Evolutionary conservation across 192 early-diverging fungal genomes (phyloP), one percentile per base, ranked within the genome.

Genomic region (Entomortierella beljakovae): DNA sequence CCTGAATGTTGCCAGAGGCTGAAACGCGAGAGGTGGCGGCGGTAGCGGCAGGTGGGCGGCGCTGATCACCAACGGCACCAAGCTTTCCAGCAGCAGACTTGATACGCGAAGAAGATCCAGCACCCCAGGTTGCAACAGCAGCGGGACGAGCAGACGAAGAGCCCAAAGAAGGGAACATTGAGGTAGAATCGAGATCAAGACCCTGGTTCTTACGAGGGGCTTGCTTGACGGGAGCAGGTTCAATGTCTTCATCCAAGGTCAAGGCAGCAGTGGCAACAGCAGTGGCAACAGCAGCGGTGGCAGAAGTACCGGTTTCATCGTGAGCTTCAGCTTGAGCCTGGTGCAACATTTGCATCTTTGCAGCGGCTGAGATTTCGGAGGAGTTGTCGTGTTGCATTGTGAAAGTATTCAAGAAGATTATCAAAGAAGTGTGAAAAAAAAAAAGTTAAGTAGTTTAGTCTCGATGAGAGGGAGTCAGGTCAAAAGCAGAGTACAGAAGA

Each of bases 121-220:
- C 64, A 65, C 86, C 60, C 83, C 83, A 80, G 22, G 68, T 49
- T 40, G 72, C 69, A 51, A 83, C 26, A 18, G 71, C 64, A 57
- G 85, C 34, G 13, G 48, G 58, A 38, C 68, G 77, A 58, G 81
- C 57, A 35, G 89, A 28, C 4, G 75, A 79, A 49, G 85, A 77
- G 49, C 92, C 88, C 18, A 95, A 83, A 35, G 93, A 86, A 5
- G 95, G 94, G 82, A 97, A 95, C 63, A 92, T 87, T 33, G 90
- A 89, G 65, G 87, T 87, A 40, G 84, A 89, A 42, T 76, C 64
- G 32, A 92, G 75, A 72, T 92, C 91, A 23, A 87, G 68, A 35
- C 68, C 63, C 50, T 69, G 75, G 51, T 49, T 62, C 61, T 69
- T 70, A 50, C 75, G 75, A 25, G 75, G 55, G 29, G 66, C 49